Evolutionary conservation across 495 filamentous ascomycete species (phyloP).

Genomic region (Aspergillus conjunctus): DNA sequence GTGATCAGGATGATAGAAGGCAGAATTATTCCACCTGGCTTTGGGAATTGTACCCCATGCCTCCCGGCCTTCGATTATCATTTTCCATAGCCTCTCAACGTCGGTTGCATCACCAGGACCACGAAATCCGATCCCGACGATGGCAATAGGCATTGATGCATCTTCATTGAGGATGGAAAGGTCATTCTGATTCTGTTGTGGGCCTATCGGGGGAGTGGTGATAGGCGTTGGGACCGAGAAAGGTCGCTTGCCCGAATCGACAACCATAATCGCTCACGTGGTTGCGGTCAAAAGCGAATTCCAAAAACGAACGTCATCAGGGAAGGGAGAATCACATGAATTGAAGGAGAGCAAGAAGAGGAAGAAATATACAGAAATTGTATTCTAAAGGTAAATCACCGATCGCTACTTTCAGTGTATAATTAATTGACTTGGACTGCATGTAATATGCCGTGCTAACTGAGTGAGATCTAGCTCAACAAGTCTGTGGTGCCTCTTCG

Average conservation of each 20-base stretch:
- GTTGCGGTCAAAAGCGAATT: neutral
- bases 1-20: constrained; percentile 58
- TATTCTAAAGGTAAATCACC: neutral
- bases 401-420: neutral
- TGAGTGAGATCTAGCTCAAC: neutral
- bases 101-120: constrained; percentile 56
- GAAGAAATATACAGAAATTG: neutral
- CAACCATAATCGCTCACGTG: constrained; percentile 1
- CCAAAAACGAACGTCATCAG: neutral
- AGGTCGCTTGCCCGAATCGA: neutral
- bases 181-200: constrained; percentile 1
- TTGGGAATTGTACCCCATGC: constrained; percentile 53
- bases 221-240: neutral
- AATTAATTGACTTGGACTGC: neutral
- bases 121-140: constrained; percentile 63
- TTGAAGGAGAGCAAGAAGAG: neutral
- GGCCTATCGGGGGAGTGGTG: neutral
- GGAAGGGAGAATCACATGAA: neutral
- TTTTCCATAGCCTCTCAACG: constrained; percentile 57
- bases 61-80: constrained; percentile 52
- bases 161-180: constrained; percentile 18
- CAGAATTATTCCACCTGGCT: constrained; percentile 53
- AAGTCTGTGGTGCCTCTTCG: no score
- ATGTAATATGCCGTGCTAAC: neutral
- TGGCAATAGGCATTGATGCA: constrained; percentile 55